Base-by-base conservation (phyloP, 2,329 filamentous ascomycete species). In the Hypoxylon sp. region DNA sequence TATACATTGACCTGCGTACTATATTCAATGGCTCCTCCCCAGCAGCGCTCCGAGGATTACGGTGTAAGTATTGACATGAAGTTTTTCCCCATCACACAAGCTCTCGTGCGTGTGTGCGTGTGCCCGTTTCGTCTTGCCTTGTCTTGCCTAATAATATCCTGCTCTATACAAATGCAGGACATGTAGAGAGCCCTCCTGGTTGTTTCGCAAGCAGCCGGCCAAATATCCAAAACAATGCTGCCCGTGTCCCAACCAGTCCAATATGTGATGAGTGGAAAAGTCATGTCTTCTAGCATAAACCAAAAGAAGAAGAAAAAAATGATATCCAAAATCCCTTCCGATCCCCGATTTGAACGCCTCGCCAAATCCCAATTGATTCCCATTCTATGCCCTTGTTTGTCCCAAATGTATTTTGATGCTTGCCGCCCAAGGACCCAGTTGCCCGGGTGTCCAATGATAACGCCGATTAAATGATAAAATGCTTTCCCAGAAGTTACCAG, bases 391-490 rank as follows among this genome's bases (percentile, higher is more conserved):
- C 55, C 35, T 68, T 42, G 21, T 62, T 62, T 62, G 50, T 46
- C 57, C 51, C 65, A 58, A 56, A 47, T 69, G 62, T 70, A 67
- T 72, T 73, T 70, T 68, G 39, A 67, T 67, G 61, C 56, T 62
- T 68, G 57, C 67, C 67, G 63, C 60, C 68, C 64, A 17, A 63
- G 35, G 65, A 60, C 51, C 67, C 67, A 24, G 69, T 72, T 61
- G 72, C 67, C 70, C 61, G 67, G 69, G 37, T 53, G 27, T 65
- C 68, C 69, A 59, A 61, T 64, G 55, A 65, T 66, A 72, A 74
- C 68, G 67, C 72, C 70, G 62, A 64, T 52, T 50, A 65, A 58
- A 68, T 65, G 54, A 59, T 57, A 42, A 51, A 71, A 71, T 68
- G 65, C 65, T 63, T 63, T 58, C 53, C 60, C 44, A 57, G 37